A percentile compares a stretch with the other conserved stretches of the same genome.
These are phyloP conservation scores for Volutella citrinella DNA, from an alignment of 2,329 filamentous ascomycete species.

Conservation along the genomic window DNA sequence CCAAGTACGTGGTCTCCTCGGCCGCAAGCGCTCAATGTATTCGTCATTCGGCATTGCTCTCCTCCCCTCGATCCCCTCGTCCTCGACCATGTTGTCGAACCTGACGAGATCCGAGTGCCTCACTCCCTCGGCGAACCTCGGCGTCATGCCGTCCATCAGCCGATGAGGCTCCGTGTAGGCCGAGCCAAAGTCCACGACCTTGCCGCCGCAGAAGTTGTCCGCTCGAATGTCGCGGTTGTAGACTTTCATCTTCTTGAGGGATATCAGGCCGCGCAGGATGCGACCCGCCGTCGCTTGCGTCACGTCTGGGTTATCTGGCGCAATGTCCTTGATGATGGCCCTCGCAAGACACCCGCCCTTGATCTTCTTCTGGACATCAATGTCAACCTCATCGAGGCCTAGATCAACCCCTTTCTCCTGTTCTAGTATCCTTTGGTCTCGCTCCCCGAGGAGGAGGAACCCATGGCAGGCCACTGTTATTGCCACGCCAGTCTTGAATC, in stretches of 20 bases:
- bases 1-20: no score
- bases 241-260: conserved; percentile 9
- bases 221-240: conserved; percentile 15
- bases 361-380: conserved; percentile 10
- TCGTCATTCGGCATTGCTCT: no score
- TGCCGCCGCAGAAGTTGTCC: conserved; percentile 12
- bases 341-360: conserved; percentile 9
- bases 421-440: conserved; percentile 6
- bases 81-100: conserved; percentile 16
- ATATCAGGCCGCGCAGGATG: conserved; percentile 4
- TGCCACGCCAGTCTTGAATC: background rate
- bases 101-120: conserved; percentile 10
- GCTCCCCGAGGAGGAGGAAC: conserved; percentile 9
- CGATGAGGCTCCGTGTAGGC: conserved; percentile 17
- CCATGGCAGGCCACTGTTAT: conserved; percentile 12
- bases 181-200: conserved; percentile 16
- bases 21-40: no score
- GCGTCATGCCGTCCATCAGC: conserved; percentile 8
- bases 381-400: conserved; percentile 6
- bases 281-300: background rate
- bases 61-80: conserved; percentile 14
- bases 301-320: conserved; percentile 9
- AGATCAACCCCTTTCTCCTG: conserved; percentile 9
- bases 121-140: background rate
- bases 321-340: conserved; percentile 16